phyloP scores from a whole-genome alignment of 305 asterid genomes.

The Plantago coronopus region DNA sequence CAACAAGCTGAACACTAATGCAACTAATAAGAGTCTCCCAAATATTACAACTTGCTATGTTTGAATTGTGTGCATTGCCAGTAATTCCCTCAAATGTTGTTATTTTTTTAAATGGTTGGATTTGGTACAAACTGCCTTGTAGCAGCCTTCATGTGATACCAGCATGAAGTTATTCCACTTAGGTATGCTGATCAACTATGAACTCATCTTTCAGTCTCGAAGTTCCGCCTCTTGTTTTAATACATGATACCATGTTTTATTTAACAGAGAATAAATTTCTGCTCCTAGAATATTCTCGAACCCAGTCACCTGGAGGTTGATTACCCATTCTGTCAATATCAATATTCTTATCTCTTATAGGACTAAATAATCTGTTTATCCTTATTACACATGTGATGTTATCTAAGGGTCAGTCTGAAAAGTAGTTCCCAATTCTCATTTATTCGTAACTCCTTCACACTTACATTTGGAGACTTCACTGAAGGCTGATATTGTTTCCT shows the following conservation, averaged over 20 bases:
- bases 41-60: not conserved
- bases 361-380: not conserved
- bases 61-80: not conserved
- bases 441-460: not conserved
- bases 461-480: not conserved
- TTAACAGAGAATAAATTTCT: not conserved
- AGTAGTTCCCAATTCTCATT: no score
- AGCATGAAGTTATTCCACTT: no score
- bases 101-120: no score
- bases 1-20: no score
- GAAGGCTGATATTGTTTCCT: not conserved
- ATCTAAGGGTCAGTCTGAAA: no score
- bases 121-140: no score
- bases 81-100: not conserved
- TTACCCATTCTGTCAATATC: not conserved
- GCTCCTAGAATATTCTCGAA: not conserved
- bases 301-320: not conserved
- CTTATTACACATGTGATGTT: not conserved
- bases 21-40: not conserved
- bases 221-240: not conserved
- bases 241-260: no score
- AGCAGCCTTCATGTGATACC: not conserved
- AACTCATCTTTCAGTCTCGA: not conserved
- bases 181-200: no score
- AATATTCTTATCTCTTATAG: no score